A percentile compares a stretch with the other conserved stretches of the same genome.
Conservation (phyloP, 169 alveolate genomes). For the Perkinsus marinus region DNA sequence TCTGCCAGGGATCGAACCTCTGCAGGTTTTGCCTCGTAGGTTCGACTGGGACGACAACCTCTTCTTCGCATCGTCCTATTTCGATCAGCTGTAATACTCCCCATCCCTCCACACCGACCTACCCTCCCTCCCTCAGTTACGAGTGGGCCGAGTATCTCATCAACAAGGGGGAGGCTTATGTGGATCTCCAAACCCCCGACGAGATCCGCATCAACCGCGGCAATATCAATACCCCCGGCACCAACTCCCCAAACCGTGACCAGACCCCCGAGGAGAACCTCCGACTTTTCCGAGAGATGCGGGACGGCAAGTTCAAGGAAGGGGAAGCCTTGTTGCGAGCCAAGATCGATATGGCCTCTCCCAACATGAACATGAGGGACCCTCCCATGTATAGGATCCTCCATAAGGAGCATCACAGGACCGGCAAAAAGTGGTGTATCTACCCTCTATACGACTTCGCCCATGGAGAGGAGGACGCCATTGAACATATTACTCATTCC, state of each 20-base stretch:
- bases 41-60: conserved; percentile 80
- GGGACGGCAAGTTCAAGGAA: conserved; percentile 82
- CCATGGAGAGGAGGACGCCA: conserved; percentile 95
- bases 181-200: conserved; percentile 83
- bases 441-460: conserved; percentile 99
- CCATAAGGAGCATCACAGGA: conserved; percentile 81
- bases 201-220: conserved; percentile 77
- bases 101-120: not conserved
- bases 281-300: conserved; percentile 84
- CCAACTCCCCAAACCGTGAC: conserved; percentile 79
- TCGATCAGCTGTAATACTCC: conserved; percentile 65
- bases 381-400: conserved; percentile 85
- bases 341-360: conserved; percentile 90
- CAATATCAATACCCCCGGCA: conserved; percentile 59
- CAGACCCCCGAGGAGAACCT: conserved; percentile 89
- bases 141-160: conserved; percentile 88
- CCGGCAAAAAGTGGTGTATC: conserved; percentile 93
- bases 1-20: not conserved
- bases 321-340: conserved; percentile 89
- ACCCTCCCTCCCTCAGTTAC: conserved; percentile 6
- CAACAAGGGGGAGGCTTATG: conserved; percentile 90
- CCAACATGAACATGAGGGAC: conserved; percentile 94
- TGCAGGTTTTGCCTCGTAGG: not conserved
- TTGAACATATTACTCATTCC: conserved; percentile 93
- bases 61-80: conserved; percentile 90